Percentiles rank a stretch among this genome's conserved stretches.
Conservation (phyloP, 192 early-diverging fungal genomes). For the Entophlyctis helioformis region DNA sequence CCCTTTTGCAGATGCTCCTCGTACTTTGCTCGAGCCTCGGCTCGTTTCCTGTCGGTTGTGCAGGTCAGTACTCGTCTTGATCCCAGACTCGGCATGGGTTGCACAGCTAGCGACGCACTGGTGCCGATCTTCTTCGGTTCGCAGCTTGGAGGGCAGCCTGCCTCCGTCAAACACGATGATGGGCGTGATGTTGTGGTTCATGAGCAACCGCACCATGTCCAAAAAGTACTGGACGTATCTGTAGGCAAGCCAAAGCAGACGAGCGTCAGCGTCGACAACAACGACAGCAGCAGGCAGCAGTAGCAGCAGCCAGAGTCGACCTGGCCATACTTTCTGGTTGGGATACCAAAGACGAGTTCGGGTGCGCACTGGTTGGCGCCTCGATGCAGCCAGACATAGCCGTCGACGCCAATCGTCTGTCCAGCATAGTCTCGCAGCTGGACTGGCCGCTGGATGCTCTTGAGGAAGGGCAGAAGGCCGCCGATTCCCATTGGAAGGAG, state of each 20-base stretch:
- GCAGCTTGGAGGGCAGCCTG: slow-evolving; percentile 65
- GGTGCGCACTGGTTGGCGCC: slow-evolving; percentile 76
- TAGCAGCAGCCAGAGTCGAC: not conserved
- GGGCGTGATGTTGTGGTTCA: slow-evolving; percentile 58
- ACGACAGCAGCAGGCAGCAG: not conserved
- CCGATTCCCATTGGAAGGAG: slow-evolving; percentile 88
- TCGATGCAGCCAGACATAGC: slow-evolving; percentile 91
- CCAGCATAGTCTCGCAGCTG: slow-evolving; percentile 64
- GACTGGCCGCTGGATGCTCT: slow-evolving; percentile 53
- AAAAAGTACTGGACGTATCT: slow-evolving; percentile 83
- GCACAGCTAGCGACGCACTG: too few species aligned
- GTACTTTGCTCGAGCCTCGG: slow-evolving; percentile 40
- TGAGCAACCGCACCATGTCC: slow-evolving; percentile 60
- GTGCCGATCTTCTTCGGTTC: slow-evolving; percentile 58
- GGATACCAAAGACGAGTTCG: slow-evolving; percentile 58
- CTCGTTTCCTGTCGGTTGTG: too few species aligned
- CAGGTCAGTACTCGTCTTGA: too few species aligned
- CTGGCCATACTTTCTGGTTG: slow-evolving; percentile 53
- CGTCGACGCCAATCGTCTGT: slow-evolving; percentile 68
- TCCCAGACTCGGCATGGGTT: too few species aligned
- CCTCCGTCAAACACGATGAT: slow-evolving; percentile 95
- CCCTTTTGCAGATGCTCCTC: slow-evolving; percentile 40
- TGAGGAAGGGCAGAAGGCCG: slow-evolving; percentile 72
- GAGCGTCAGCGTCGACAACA: not conserved
- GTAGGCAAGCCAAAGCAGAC: not conserved